Evolutionary conservation across 441 rosid species (phyloP).

Genomic region (Adansonia grandidieri): DNA sequence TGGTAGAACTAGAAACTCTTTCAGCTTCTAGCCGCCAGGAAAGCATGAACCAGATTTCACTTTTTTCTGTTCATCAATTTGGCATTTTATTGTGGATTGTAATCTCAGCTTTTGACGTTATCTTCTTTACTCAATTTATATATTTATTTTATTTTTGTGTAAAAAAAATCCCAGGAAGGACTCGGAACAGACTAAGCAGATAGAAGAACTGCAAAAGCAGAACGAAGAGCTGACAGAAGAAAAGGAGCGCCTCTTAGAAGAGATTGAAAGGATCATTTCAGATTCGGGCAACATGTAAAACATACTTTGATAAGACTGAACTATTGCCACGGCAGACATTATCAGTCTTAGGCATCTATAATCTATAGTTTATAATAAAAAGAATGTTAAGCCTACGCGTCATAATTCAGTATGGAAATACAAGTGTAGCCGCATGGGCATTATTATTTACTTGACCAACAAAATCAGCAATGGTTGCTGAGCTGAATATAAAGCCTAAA

Average conservation of each 20-base stretch:
- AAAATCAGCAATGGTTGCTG: background rate
- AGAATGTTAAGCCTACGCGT: background rate
- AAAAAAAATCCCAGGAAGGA: slow-evolving; percentile 55
- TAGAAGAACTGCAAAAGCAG: slow-evolving; percentile 72
- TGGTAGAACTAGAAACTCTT: background rate
- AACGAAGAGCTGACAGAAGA: slow-evolving; percentile 63
- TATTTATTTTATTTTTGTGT: background rate
- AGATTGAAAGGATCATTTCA: slow-evolving; percentile 60
- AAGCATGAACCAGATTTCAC: background rate
- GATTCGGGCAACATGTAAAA: slow-evolving; percentile 45
- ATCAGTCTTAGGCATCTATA: background rate
- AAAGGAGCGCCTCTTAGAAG: slow-evolving; percentile 72
- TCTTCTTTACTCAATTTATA: background rate
- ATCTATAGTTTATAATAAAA: background rate
- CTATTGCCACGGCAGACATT: background rate
- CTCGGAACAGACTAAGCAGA: slow-evolving; percentile 77
- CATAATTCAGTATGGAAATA: background rate
- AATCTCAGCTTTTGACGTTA: background rate
- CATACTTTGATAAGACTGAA: background rate
- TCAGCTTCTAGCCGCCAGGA: background rate
- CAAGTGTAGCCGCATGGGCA: background rate
- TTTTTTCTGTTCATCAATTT: background rate
- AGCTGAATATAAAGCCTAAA: background rate
- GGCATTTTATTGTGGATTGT: background rate
- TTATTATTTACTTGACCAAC: background rate